These are phyloP conservation scores for Diaporthe ampelina DNA, from an alignment of 2,329 filamentous ascomycete species.

Conservation along the genomic window DNA sequence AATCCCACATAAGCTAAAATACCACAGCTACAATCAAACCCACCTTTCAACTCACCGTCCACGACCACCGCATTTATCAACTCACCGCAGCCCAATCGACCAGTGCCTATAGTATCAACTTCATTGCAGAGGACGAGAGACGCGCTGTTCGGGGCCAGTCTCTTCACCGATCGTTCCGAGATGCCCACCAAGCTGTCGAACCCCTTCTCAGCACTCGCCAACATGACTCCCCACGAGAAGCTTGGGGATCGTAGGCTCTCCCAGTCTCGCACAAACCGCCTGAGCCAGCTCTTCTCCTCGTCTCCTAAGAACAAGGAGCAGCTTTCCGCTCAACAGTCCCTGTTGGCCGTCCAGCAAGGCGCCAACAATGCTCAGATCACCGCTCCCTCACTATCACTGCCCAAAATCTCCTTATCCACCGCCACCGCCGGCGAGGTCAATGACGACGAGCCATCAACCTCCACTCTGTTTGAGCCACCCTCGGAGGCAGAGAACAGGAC, in stretches of 20 bases:
- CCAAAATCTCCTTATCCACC: constrained; percentile 92
- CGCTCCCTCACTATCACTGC: constrained; percentile 81
- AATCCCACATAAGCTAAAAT: constrained; percentile 2
- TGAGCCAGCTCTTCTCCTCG: constrained; percentile 86
- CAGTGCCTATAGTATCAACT: not conserved
- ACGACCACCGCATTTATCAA: not conserved
- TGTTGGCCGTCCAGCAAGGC: constrained; percentile 75
- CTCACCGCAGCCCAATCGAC: not conserved
- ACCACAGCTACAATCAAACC: too few species aligned
- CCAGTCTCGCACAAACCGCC: constrained; percentile 79
- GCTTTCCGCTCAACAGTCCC: constrained; percentile 74
- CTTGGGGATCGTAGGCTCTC: constrained; percentile 70
- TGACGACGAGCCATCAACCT: constrained; percentile 78
- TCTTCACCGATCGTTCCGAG: constrained; percentile 47
- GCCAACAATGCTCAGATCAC: constrained; percentile 75
- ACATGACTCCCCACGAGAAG: constrained; percentile 64
- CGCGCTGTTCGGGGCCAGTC: not conserved
- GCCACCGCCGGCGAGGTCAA: constrained; percentile 81
- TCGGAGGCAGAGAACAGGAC: constrained; percentile 85
- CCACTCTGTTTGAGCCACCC: constrained; percentile 87
- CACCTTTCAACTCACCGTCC: too few species aligned
- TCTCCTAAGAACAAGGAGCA: constrained; percentile 82
- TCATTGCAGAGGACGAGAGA: not conserved
- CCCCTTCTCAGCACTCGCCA: constrained; percentile 66
- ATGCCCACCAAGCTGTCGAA: constrained; percentile 73